phyloP scores from a whole-genome alignment of 2,329 filamentous ascomycete genomes.

The Endocalyx cinctus region DNA sequence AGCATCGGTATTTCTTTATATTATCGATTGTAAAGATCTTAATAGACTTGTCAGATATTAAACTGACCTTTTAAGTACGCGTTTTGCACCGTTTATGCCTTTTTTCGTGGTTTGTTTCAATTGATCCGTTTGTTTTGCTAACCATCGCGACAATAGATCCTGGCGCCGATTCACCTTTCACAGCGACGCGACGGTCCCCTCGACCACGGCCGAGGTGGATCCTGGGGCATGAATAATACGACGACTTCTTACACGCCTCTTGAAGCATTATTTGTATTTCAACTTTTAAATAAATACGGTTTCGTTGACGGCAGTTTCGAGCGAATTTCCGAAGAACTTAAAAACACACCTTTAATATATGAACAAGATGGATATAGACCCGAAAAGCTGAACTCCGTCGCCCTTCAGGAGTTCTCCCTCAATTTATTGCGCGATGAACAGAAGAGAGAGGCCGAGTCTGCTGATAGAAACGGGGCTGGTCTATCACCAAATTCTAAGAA shows the following conservation, averaged over 20 bases:
- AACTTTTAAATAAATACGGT: constrained; percentile 67
- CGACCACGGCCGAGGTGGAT: constrained; percentile 52
- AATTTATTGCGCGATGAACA: constrained; percentile 71
- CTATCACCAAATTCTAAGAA: constrained; percentile 60
- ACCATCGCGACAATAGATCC: constrained; percentile 30
- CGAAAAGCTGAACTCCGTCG: constrained; percentile 68
- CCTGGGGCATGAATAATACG: constrained; percentile 51
- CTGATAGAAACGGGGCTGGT: constrained; percentile 38
- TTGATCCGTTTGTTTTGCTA: constrained; percentile 12
- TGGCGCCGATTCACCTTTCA: constrained; percentile 53
- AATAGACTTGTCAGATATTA: constrained; percentile 12
- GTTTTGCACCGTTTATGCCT: constrained; percentile 11
- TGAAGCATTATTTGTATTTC: constrained; percentile 82
- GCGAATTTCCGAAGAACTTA: constrained; percentile 69
- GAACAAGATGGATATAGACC: constrained; percentile 68
- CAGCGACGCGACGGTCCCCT: constrained; percentile 50
- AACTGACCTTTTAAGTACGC: constrained; percentile 21
- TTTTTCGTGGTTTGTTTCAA: constrained; percentile 5
- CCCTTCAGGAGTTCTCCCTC: constrained; percentile 74
- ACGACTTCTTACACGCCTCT: constrained; percentile 71
- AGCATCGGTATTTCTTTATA: constrained; percentile 18
- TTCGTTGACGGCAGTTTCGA: constrained; percentile 61
- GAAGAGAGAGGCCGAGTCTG: constrained; percentile 42
- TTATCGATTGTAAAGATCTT: constrained; percentile 21
- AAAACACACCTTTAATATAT: constrained; percentile 67